Evolutionary conservation across 2,329 filamentous ascomycete species (phyloP), one percentile per base, ranked within the genome.

Genomic region (Cladophialophora exuberans): DNA sequence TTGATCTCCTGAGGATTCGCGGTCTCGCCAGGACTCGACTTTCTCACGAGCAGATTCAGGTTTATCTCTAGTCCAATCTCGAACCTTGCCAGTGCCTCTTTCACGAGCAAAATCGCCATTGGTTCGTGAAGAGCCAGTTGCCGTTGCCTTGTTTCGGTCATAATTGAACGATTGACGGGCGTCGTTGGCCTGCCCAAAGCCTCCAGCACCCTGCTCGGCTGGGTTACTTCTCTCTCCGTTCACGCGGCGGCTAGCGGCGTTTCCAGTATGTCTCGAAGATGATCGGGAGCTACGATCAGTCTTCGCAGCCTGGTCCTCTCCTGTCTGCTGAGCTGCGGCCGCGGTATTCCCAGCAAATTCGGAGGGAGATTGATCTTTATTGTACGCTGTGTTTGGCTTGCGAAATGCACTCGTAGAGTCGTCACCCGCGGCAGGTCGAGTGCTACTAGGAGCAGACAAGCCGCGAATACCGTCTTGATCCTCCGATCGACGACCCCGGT

Each of bases 381-480:
- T 45, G 67, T 67, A n/a, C 13, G 52, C 25, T 13, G 61, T 54
- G 28, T 66, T 55, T 52, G 72, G 70, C 53, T 70, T 70, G 33
- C 66, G 64, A 43, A 72, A 71, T 7, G 64, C 22, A 17, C 63
- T 50, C 25, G 64, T 66, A 9, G 61, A 61, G 49, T 52, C 57
- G 3, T 74, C 73, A 6, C 64, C 60, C 55, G 68, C 74, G 26
- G 66, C 66, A 11, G 71, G 69, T 44, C 73, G 70, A 47, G 67
- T 64, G 7, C 67, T 61, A 42, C 69, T 71, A 45, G 73, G 70
- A n/a, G 72, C 64, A 31, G 73, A 74, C 48, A 69, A 70, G 20
- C 72, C 72, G 42, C 72, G 71, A 47, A 59, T 62, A 47, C 68
- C 65, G 62, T 66, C 70, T 23, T 69, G 59, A 20, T 51, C 59